Base-by-base conservation (phyloP, 2,329 filamentous ascomycete species). In the Bipolaris victoriae region DNA sequence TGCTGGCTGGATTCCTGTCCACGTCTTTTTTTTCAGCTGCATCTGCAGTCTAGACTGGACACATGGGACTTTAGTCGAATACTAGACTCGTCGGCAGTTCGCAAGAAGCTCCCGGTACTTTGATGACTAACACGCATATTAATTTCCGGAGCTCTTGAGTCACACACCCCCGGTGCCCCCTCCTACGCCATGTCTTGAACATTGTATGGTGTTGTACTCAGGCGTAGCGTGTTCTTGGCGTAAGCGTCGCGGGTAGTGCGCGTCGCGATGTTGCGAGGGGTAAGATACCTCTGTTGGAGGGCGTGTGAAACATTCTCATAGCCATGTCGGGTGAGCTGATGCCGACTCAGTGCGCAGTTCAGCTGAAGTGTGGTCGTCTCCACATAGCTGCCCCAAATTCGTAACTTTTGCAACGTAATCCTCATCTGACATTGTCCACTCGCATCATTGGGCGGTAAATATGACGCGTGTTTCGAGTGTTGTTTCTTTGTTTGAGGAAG, bases 201-300 rank as follows among this genome's bases (percentile, higher is more conserved):
- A 9, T 26, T 22, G 47, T 22, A 20, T 41, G 47, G 36, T 29
- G 24, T 31, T 26, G 22, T 31, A 11, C 24, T 31, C 16, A 45
- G 29, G 6, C 49, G 39, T 35, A 29, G 9, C 16, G 35, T 24
- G 13, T 9, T 22, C 49, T 51, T 51, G 49, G 49, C 49, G 49
- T 51, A 51, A 51, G 49, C 39, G 18, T 43, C 29, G 39, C 26
- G 39, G 36, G 47, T 40, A 49, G 47, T 49, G 47, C 47, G 37
- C 26, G 16, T 49, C n/a, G 35, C 36, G 24, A 41, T 36, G 24
- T 24, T 40, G 16, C n/a, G 18, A 40, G 26, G 47, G 37, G 47
- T 49, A 49, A 49, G 47, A 39, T 49, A 49, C 46, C 39, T 31
- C 29, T 10, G 36, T 29, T 49, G 26, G 11, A 24, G 31, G 40